Base-by-base conservation (phyloP, 805 yeast species). In the Yamadazyma ubonensis region DNA sequence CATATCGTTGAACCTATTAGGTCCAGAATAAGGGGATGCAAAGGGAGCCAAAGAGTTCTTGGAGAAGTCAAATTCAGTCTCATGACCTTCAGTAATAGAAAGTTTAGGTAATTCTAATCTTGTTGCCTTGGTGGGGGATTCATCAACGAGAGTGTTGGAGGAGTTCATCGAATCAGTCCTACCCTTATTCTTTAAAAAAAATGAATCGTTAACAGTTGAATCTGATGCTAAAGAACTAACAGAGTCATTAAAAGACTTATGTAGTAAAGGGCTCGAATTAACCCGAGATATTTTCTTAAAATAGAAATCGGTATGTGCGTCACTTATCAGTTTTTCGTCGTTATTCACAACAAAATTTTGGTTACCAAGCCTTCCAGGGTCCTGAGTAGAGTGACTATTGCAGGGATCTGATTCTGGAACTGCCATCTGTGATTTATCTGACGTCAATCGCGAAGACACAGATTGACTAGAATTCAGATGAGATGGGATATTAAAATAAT, bases 141-240 rank as follows among this genome's bases (percentile, higher is more conserved):
- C 42, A 28, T 41, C 48, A 6, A 38, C 37, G 11, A 44, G 33
- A 7, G 45, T 44, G 15, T 35, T 29, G 7, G 40, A 15, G 3
- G 48, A 44, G 20, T 33, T 29, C 23, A 38, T 28, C 6, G 43
- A 36, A 35, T 38, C 44, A 11, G n/a, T 33, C 26, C 43, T 25
- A 10, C 38, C 27, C 12, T 36, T 41, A 16, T 26, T 19, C 27
- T 21, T 35, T 12, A 26, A 18, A 23, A 41, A 41, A n/a, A 31
- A 36, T 5, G 44, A 37, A 19, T 42, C 41, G 12, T n/a, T 19
- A 6, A 39, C 31, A 17, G 49, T 45, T 2, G 45, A 31, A 11
- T 42, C 49, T 10, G 49, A 45, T 17, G 26, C 28, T 4, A 38
- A 10, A 6, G 48, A 45, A 14, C 35, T 23, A 7, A 30, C 7